Evolutionary conservation across 2,329 filamentous ascomycete species (phyloP).

Genomic region (Whalleya microplaca): DNA sequence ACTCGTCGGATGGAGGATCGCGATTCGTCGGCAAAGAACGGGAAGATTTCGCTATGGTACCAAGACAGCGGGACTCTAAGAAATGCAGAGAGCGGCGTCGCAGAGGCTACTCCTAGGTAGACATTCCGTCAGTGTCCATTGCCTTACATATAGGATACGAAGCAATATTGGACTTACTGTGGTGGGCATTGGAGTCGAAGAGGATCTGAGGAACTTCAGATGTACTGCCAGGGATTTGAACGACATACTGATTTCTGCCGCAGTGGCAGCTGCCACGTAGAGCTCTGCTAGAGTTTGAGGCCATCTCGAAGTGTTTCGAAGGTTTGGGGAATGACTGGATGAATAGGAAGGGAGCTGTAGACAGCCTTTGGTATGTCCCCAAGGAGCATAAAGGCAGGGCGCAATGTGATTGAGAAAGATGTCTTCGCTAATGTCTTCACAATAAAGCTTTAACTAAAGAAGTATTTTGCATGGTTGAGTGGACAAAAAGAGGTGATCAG

Average conservation of each 20-base stretch:
- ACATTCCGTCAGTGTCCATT: not conserved
- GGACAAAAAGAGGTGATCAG: not conserved
- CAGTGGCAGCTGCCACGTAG: slow-evolving; percentile 82
- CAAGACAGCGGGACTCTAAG: slow-evolving; percentile 80
- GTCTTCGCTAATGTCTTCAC: not conserved
- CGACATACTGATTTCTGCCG: slow-evolving; percentile 80
- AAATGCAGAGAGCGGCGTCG: slow-evolving; percentile 76
- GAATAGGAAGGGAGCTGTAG: not conserved
- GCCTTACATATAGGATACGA: not conserved
- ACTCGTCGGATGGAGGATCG: slow-evolving; percentile 66
- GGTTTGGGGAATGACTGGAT: not conserved
- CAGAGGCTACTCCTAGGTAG: slow-evolving; percentile 63
- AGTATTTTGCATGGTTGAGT: not conserved
- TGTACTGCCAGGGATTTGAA: slow-evolving; percentile 66
- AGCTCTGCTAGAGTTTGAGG: slow-evolving; percentile 47
- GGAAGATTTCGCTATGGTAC: slow-evolving; percentile 76
- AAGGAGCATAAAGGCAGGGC: not conserved
- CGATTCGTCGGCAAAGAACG: slow-evolving; percentile 80
- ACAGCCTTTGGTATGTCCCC: not conserved
- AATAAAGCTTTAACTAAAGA: not conserved
- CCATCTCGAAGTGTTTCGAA: slow-evolving; percentile 42
- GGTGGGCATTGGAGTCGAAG: slow-evolving; percentile 71
- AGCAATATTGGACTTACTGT: slow-evolving; percentile 62
- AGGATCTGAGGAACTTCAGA: slow-evolving; percentile 67
- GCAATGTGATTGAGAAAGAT: not conserved